Evolutionary conservation across 2,329 filamentous ascomycete genomes (phyloP), one percentile per base, ranked within the genome.

Genomic region (Xylaria polymorpha): DNA sequence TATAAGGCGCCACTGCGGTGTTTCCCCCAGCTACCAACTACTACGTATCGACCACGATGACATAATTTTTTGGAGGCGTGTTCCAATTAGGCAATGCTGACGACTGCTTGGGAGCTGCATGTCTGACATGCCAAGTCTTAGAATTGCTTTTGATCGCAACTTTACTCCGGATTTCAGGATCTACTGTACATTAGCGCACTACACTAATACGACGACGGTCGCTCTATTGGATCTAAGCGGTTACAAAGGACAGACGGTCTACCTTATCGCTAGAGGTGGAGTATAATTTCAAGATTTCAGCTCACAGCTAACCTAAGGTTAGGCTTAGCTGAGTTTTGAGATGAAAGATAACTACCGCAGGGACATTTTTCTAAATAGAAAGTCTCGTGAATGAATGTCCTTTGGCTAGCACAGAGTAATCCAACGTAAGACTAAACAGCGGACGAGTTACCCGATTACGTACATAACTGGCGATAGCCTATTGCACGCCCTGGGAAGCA

Each of bases 121-220:
- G 20, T 29, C n/a, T 14, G 6, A 43, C 53, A 59, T 32, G 43
- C 44, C 20, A 41, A 46, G 61, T 50, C 51, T 37, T 43, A 20
- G n/a, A 14, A 37, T 43, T 43, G 35, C 18, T 32, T n/a, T 37
- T 51, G 44, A 29, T 15, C 15, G 29, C 15, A 35, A 8, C 2
- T 10, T 48, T 39, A 9, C 8, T 12, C 53, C 35, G 29, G 53
- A 50, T 63, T 22, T 4, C 10, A 12, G 48, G 60, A 55, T 62
- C 60, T 32, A 35, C 48, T 20, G 37, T 55, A 35, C 25, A 53
- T 57, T 64, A 58, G 55, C 41, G 41, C 32, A 39, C 29, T 25
- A n/a, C 43, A 29, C 41, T 39, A 48, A 50, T 57, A 22, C n/a
- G 6, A 25, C 25, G 29, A 37, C 14, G 4, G 29, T 20, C 15